These are phyloP conservation scores for Sclerotinia nivalis DNA, from an alignment of 2,329 filamentous ascomycete genomes.

Conservation along the genomic window DNA sequence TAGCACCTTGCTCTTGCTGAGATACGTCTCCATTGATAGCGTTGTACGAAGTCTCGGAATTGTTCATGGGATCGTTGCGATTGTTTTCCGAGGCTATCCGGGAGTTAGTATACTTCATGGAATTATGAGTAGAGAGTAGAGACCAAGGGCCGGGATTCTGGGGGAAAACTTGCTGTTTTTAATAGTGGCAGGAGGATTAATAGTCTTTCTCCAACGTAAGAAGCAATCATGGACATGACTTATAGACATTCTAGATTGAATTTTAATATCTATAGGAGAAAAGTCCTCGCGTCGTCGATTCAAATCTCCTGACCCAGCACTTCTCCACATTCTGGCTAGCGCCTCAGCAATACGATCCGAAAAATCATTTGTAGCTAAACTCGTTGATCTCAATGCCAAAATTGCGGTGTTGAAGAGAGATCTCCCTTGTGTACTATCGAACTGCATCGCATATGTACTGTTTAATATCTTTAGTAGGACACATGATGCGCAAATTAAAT, in stretches of 20 bases:
- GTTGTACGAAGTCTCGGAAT: slow-evolving; percentile 1
- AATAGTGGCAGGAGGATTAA: slow-evolving; percentile 5
- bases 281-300: slow-evolving; percentile 27
- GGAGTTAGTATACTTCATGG: not conserved
- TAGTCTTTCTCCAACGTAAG: slow-evolving; percentile 61
- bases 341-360: slow-evolving; percentile 65
- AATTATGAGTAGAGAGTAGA: not conserved
- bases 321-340: slow-evolving; percentile 61
- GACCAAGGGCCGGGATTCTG: too few relatives aligned
- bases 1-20: slow-evolving; percentile 11
- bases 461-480: slow-evolving; percentile 66
- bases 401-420: slow-evolving; percentile 60
- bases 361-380: slow-evolving; percentile 62
- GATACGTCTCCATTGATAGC: not conserved
- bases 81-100: not conserved
- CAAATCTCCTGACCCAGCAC: slow-evolving; percentile 27
- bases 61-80: not conserved
- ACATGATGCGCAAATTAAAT: slow-evolving; percentile 65
- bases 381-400: slow-evolving; percentile 58
- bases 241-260: slow-evolving; percentile 67
- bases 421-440: slow-evolving; percentile 57
- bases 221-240: slow-evolving; percentile 67
- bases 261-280: slow-evolving; percentile 58
- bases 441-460: slow-evolving; percentile 60
- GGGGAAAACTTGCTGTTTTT: slow-evolving; percentile 6